A percentile compares a stretch with the other conserved stretches of the same genome.
phyloP scores from a whole-genome alignment of 805 yeast species.

The Kodamaea laetipori region DNA sequence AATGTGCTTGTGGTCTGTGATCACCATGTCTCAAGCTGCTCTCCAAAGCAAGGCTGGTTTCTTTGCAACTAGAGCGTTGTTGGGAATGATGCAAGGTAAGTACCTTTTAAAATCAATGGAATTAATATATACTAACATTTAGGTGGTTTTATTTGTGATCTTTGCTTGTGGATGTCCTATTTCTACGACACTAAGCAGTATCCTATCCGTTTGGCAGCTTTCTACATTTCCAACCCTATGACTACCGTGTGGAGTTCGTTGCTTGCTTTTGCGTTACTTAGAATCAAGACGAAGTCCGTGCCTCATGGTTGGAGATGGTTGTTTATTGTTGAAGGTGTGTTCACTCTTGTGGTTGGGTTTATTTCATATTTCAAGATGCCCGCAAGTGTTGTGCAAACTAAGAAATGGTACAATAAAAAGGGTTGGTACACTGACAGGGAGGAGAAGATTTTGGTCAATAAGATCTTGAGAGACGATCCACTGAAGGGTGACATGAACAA shows the following conservation, averaged over 20 bases:
- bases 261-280: slow-evolving; percentile 54
- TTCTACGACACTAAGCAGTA: slow-evolving; percentile 63
- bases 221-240: slow-evolving; percentile 57
- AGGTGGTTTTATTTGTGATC: slow-evolving; percentile 56
- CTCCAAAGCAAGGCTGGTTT: slow-evolving; percentile 21
- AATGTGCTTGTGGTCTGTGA: slow-evolving; percentile 26
- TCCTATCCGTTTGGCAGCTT: slow-evolving; percentile 57
- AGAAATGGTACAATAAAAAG: slow-evolving; percentile 21
- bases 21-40: slow-evolving; percentile 24
- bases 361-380: slow-evolving; percentile 46
- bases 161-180: slow-evolving; percentile 63
- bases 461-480: slow-evolving; percentile 33
- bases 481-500: slow-evolving; percentile 35
- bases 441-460: slow-evolving; percentile 30
- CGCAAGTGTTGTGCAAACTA: slow-evolving; percentile 46
- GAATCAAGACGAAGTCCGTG: slow-evolving; percentile 30
- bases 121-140: too few relatives aligned
- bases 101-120: too few relatives aligned
- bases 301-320: slow-evolving; percentile 29
- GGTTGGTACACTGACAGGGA: slow-evolving; percentile 34
- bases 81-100: slow-evolving; percentile 23
- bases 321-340: slow-evolving; percentile 26
- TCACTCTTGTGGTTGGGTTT: slow-evolving; percentile 25
- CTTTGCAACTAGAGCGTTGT: slow-evolving; percentile 24
- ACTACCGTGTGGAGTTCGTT: slow-evolving; percentile 50